Base-by-base conservation (phyloP, 352 stramenopile species). In the Pythium aristosporum region DNA sequence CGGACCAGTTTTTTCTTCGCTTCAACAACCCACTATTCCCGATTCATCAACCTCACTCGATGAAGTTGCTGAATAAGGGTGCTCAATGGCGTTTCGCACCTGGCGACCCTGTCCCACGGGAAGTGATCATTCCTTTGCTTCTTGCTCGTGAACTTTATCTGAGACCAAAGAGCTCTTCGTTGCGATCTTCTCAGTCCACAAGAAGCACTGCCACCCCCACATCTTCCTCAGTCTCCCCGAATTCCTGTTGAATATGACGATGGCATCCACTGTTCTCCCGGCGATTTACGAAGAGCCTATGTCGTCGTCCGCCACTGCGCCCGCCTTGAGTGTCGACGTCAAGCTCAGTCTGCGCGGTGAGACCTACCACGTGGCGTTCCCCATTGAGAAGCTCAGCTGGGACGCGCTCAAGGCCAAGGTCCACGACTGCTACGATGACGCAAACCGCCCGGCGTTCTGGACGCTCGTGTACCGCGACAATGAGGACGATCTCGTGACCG, bases 401-500 rank as follows among this genome's bases (percentile, higher is more conserved):
- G 71, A 80, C 15, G 41, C 72, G 30, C 63, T 91, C 34, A 46
- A 69, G n/a, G 53, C 49, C 46, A 80, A 78, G 44, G 77, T 82
- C 23, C 21, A 68, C 25, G 69, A 76, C 44, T 61, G 57, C 39
- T 87, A 88, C 57, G 61, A 52, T 9, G 58, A 72, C n/a, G 54
- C 58, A 13, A 50, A 76, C 20, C 69, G 65, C 10, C 60, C 72
- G 10, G 34, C 47, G 37, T n/a, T 50, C 39, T 91, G 74, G 72
- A 72, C 73, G 54, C 66, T 92, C 23, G 63, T 89, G 51, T 92
- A 91, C 73, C 76, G 73, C 42, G 83, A 92, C 62, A 74, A 90
- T 18, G 83, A 92, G 48, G 73, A 79, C 39, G 83, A 92, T 53
- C 65, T 86, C 34, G 71, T 92, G 34, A 91, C 81, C 12, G 64